Base-by-base conservation (phyloP, 2,329 filamentous ascomycete species). In the Colletotrichum sp. region DNA sequence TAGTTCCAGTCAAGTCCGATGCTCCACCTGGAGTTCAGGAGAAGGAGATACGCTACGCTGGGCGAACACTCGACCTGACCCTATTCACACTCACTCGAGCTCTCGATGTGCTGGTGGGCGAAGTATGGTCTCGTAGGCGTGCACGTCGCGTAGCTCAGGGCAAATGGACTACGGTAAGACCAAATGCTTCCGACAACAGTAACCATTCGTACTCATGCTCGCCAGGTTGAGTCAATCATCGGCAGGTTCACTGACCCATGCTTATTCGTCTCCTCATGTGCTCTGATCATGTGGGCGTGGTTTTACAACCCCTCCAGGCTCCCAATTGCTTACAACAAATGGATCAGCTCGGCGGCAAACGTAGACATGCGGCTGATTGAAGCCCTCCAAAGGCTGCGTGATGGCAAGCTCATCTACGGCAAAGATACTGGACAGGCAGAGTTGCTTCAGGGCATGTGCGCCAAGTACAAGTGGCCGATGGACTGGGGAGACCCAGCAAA, bases 221-320 rank as follows among this genome's bases (percentile, higher is more conserved):
- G 80, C 60, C 79, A 80, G 79, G 68, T 86, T 15, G 88, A 91
- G 76, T 80, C 83, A 13, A 72, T 83, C 28, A 78, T 87, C 76
- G 85, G 86, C 28, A 82, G 78, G 12, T 82, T 91, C 48, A 86
- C 91, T n/a, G 94, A 96, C 81, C 91, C 94, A 6, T 85, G 90
- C 8, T 85, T 96, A 22, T 98, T 98, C 83, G 91, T 93, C 60
- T 83, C 89, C 39, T 96, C 94, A 25, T 92, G 91, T 52, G 93
- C 93, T 27, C 86, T 95, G 48, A 93, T 98, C 79, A 98, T 98
- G 95, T 96, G 94, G 93, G 91, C 94, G 22, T 98, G 94, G 94
- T 93, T 98, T 82, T 98, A 96, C 85, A 83, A 88, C 12, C 94
- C 95, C 0, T 88, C 91, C 44, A 89, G 91, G 25, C 89, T 98